These are phyloP conservation scores for Hyphopichia pseudoburtonii DNA, from an alignment of 1,139 yeast species.

Conservation along the genomic window DNA sequence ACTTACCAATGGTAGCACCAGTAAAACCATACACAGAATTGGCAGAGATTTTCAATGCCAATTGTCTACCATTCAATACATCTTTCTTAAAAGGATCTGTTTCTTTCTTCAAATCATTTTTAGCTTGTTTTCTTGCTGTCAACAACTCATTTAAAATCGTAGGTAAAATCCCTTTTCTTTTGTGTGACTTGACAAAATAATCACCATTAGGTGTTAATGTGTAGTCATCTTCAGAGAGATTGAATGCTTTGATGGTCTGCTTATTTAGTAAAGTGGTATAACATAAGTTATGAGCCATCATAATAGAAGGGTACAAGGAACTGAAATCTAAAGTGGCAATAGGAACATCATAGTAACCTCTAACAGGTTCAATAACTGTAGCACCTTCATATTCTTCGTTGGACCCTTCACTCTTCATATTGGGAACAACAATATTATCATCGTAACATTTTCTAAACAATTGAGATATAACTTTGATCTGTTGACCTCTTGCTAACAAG, in stretches of 20 bases:
- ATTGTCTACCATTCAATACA: slow-evolving; percentile 94
- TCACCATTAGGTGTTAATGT: slow-evolving; percentile 91
- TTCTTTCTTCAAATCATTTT: slow-evolving; percentile 84
- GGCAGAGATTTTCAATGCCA: slow-evolving; percentile 94
- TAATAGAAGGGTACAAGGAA: slow-evolving; percentile 94
- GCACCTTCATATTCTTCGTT: slow-evolving; percentile 98
- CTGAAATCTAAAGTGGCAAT: slow-evolving; percentile 98
- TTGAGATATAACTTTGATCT: slow-evolving; percentile 95
- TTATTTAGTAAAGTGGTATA: slow-evolving; percentile 83
- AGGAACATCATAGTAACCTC: slow-evolving; percentile 96
- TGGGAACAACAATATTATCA: slow-evolving; percentile 86
- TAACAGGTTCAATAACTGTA: slow-evolving; percentile 92
- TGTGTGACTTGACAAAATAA: slow-evolving; percentile 71
- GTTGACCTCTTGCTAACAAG: slow-evolving; percentile 89
- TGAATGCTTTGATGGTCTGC: slow-evolving; percentile 64
- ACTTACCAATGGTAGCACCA: slow-evolving; percentile 96
- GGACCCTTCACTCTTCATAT: slow-evolving; percentile 77
- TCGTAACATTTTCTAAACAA: slow-evolving; percentile 87
- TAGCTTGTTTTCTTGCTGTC: slow-evolving; percentile 91
- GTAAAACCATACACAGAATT: slow-evolving; percentile 98
- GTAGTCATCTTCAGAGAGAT: slow-evolving; percentile 73
- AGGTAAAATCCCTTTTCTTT: slow-evolving; percentile 85
- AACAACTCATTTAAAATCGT: slow-evolving; percentile 86
- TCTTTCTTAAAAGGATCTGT: slow-evolving; percentile 92
- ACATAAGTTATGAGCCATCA: slow-evolving; percentile 99